Percentiles rank a stretch among this genome's conserved stretches.
Conservation (phyloP, 129 eudicot species). For the Scalesia atractyloides region DNA sequence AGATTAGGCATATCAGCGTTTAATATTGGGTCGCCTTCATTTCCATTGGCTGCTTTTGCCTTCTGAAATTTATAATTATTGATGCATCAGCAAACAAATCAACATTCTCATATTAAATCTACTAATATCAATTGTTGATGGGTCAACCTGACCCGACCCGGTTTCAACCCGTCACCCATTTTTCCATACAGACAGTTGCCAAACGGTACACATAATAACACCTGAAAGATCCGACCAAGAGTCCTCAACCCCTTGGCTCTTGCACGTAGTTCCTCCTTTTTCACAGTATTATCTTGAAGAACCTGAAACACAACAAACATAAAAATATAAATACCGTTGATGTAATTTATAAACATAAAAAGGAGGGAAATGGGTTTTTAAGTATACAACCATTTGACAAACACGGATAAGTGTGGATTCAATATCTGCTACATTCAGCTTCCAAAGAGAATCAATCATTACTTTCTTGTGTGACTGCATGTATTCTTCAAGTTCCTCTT, state of each 20-base stretch:
- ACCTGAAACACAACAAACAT: slow-evolving; percentile 43
- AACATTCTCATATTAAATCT: no score
- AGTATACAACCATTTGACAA: slow-evolving; percentile 77
- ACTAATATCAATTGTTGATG: not conserved
- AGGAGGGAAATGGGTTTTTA: not conserved
- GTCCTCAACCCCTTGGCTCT: slow-evolving; percentile 93
- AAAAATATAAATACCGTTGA: not conserved
- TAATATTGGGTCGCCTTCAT: slow-evolving; percentile 50
- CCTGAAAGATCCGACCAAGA: slow-evolving; percentile 96
- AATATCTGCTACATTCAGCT: slow-evolving; percentile 95
- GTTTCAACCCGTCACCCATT: not conserved
- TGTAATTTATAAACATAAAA: slow-evolving; percentile 5
- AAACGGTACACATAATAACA: slow-evolving; percentile 19
- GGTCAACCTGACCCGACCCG: not conserved
- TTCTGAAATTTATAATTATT: slow-evolving; percentile 25
- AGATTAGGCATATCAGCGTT: slow-evolving; percentile 45
- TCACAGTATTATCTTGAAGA: slow-evolving; percentile 79
- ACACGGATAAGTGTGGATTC: slow-evolving; percentile 86
- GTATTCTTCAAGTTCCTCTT: slow-evolving; percentile 85
- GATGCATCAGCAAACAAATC: slow-evolving; percentile 22
- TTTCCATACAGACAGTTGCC: not conserved
- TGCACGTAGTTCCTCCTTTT: slow-evolving; percentile 86
- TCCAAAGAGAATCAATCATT: slow-evolving; percentile 98
- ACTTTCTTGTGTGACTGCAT: slow-evolving; percentile 89
- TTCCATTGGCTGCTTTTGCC: slow-evolving; percentile 47